Evolutionary conservation across 129 eudicot genomes (phyloP).

Genomic region (Arctium lappa): DNA sequence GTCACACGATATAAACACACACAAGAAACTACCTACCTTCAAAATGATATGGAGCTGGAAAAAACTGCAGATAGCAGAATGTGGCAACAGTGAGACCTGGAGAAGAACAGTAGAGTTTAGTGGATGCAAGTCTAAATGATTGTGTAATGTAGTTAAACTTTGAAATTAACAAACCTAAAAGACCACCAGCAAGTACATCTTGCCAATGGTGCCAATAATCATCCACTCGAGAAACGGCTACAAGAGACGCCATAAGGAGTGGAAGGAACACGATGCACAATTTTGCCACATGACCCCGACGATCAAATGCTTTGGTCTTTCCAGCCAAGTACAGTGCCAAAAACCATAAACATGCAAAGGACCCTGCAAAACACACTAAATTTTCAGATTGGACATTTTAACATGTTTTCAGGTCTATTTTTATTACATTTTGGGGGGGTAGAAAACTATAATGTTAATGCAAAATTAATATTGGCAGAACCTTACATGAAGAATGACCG

Average conservation of each 20-base stretch:
- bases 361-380: slow-evolving; percentile 54
- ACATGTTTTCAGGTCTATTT: background rate
- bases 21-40: slow-evolving; percentile 48
- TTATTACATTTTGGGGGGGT: background rate
- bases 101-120: background rate
- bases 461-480: background rate
- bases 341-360: slow-evolving; percentile 84
- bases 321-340: slow-evolving; percentile 71
- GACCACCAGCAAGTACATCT: slow-evolving; percentile 82
- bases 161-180: slow-evolving; percentile 49
- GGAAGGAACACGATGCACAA: slow-evolving; percentile 75
- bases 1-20: background rate
- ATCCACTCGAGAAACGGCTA: slow-evolving; percentile 82
- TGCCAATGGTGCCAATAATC: slow-evolving; percentile 98
- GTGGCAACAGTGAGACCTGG: slow-evolving; percentile 61
- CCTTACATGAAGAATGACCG: slow-evolving; percentile 89
- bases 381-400: slow-evolving; percentile 1
- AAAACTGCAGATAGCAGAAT: slow-evolving; percentile 77
- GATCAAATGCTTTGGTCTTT: slow-evolving; percentile 65
- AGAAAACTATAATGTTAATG: background rate
- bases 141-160: background rate
- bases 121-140: background rate
- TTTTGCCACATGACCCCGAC: slow-evolving; percentile 70
- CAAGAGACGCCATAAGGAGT: slow-evolving; percentile 71
- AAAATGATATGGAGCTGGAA: slow-evolving; percentile 72